phyloP scores from a whole-genome alignment of 306 rosid species.

The Cicer cuneatum region DNA sequence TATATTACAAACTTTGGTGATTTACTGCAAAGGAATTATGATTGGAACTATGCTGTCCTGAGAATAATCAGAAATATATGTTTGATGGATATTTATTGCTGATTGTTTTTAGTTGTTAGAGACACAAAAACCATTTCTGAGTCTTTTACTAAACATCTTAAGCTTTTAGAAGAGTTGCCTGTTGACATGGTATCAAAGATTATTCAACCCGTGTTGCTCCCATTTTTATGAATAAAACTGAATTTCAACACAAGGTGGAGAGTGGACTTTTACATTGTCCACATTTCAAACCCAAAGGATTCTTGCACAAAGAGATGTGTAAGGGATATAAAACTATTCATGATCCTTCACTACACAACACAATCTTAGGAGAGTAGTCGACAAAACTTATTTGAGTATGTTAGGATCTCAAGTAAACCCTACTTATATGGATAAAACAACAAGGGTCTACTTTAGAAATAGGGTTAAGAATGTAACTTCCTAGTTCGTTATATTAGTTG shows the following conservation, averaged over 20 bases:
- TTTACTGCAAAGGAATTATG: not conserved
- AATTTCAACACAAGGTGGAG: constrained; percentile 1
- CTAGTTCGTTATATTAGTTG: too few species aligned
- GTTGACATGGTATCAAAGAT: not conserved
- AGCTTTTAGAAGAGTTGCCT: not conserved
- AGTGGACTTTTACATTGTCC: not conserved
- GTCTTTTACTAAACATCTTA: not conserved
- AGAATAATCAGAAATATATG: not conserved
- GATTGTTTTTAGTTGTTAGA: not conserved
- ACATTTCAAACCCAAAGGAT: not conserved
- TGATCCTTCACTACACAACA: not conserved
- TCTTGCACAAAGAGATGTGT: not conserved
- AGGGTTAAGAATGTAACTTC: too few species aligned
- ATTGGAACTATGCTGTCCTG: not conserved
- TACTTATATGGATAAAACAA: too few species aligned
- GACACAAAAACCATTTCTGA: not conserved
- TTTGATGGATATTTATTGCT: not conserved
- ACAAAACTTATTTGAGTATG: not conserved
- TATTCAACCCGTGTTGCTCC: not conserved
- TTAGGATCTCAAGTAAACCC: too few species aligned
- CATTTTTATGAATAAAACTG: not conserved
- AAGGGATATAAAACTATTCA: not conserved
- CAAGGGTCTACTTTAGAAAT: too few species aligned
- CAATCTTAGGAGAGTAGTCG: not conserved
- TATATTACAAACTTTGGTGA: not conserved